Evolutionary conservation across 495 filamentous ascomycete genomes (phyloP), one percentile per base, ranked within the genome.

Genomic region (Pseudomonodictys pantanalensis): DNA sequence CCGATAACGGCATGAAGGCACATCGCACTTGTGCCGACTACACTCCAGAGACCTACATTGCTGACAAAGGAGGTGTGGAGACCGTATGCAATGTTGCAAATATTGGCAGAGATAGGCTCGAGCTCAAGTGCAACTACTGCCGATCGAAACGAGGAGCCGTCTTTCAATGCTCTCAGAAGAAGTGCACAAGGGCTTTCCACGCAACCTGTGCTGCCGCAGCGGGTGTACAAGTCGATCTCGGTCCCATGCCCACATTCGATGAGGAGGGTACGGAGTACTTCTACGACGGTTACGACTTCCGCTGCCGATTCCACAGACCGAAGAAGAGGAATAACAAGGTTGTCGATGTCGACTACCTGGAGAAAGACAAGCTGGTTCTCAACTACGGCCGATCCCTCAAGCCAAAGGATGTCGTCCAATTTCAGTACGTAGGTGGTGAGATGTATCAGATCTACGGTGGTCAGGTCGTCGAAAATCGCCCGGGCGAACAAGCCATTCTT

Each of bases 91-190:
- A 91, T 58, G 81, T 95, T 44, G 82, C 83, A 18, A 81, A 81
- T 53, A 91, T 97, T 68, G 83, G 89, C 64, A 95, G 93, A 73
- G 91, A 85, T 56, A 87, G 93, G 10, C 73, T 93, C 65, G 91
- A 93, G 8, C 83, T 97, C 55, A 95, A 92, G 70, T 99, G 93
- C 73, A 83, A 92, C 47, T 96, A 90, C 72, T 99, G 93, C 69
- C 89, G 91, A 32, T 92, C 90, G 45, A 93, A 91, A 69, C 90
- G 87, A 58, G 93, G 93, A 25, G 88, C 91, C 15, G 96, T 92
- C 73, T 96, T 99, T 77, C 93, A 99, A 72, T 99, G 93, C 76
- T 93, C 90, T 6, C 85, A 86, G 56, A 93, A 91, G 78, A 97
- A 96, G 72, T 99, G 93, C 71, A 88, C 88, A 23, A 79, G 92